A percentile compares a stretch with the other conserved stretches of the same genome.
These are phyloP conservation scores for Claviceps pusilla DNA, from an alignment of 2,329 filamentous ascomycete species.

Conservation along the genomic window DNA sequence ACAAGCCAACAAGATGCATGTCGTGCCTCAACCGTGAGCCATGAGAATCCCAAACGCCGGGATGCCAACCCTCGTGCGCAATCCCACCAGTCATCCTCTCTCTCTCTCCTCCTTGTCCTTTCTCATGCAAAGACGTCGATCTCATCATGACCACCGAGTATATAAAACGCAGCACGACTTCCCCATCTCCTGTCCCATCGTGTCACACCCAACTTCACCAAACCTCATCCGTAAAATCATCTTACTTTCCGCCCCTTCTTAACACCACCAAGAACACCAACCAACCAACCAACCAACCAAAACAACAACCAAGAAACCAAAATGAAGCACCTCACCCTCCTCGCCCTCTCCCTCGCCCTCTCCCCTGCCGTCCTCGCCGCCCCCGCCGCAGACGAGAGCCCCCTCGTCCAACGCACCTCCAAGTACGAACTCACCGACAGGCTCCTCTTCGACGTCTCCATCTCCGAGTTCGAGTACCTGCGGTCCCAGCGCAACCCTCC, in stretches of 20 bases:
- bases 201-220: background rate
- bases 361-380: background rate
- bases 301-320: background rate
- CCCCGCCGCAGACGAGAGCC: background rate
- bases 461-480: conserved; percentile 26
- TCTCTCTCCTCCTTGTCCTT: background rate
- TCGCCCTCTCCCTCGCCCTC: background rate
- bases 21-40: too few relatives aligned
- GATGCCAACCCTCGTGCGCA: too few relatives aligned
- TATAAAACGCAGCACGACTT: background rate
- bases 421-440: conserved; percentile 22
- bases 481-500: conserved; percentile 26
- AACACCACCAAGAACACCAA: too few relatives aligned
- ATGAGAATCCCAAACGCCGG: too few relatives aligned
- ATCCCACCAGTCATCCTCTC: too few relatives aligned
- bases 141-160: background rate
- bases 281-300: background rate
- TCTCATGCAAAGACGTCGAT: background rate
- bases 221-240: background rate
- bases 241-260: too few relatives aligned
- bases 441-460: conserved; percentile 28
- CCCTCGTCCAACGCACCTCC: background rate
- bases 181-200: background rate
- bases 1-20: too few relatives aligned
- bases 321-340: background rate